Percentiles rank a stretch among this genome's conserved stretches.
Evolutionary conservation across 495 filamentous ascomycete species (phyloP).

Genomic region (Extremus antarcticus): DNA sequence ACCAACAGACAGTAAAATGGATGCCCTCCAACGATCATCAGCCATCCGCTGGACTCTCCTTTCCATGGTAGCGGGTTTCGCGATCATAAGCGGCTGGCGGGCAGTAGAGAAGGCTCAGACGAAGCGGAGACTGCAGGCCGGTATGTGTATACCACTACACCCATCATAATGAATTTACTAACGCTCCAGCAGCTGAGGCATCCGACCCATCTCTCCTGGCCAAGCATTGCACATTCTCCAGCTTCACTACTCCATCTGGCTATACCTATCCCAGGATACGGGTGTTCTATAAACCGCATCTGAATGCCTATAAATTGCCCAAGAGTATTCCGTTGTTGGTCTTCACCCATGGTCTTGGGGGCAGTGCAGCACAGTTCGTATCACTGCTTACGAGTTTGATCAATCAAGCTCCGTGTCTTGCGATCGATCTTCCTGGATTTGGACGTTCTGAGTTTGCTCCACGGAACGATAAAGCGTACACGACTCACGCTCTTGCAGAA

Average conservation of each 20-base stretch:
- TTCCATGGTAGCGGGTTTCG: not conserved
- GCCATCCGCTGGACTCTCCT: not conserved
- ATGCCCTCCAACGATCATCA: not conserved
- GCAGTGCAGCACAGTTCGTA: constrained; percentile 78
- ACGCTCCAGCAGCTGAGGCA: not conserved
- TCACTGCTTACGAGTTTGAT: constrained; percentile 71
- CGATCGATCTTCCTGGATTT: constrained; percentile 83
- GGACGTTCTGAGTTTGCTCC: constrained; percentile 65
- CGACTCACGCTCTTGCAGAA: constrained; percentile 60
- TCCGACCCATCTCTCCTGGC: constrained; percentile 43
- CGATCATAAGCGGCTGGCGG: not conserved
- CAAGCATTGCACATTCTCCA: constrained; percentile 60
- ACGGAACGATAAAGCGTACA: constrained; percentile 54
- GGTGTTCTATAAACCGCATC: constrained; percentile 73
- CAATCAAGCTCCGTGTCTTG: constrained; percentile 77
- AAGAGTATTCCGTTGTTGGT: constrained; percentile 69
- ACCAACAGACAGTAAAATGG: not conserved
- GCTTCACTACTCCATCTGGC: constrained; percentile 40
- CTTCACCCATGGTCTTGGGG: constrained; percentile 85
- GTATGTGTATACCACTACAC: not conserved
- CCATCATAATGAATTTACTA: not conserved
- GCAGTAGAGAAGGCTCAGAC: not conserved
- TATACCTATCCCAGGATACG: constrained; percentile 68
- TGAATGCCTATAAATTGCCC: constrained; percentile 67
- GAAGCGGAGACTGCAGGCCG: not conserved